Percentiles rank a stretch among this genome's conserved stretches.
These are phyloP conservation scores for Berberis vulgaris DNA, from an alignment of 164 flowering plant species.

Conservation along the genomic window DNA sequence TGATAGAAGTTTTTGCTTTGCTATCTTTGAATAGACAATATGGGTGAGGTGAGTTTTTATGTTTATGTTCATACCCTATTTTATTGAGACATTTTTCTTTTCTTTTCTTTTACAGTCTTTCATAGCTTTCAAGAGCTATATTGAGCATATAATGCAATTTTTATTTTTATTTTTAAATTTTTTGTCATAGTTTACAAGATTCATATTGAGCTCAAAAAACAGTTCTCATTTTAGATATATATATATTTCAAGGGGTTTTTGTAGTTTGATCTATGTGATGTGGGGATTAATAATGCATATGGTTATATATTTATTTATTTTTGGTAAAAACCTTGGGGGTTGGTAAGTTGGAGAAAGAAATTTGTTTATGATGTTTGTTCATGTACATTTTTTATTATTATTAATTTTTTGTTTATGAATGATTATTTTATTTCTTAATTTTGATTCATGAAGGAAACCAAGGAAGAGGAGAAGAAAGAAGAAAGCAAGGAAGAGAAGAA, in stretches of 20 bases:
- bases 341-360: neutral
- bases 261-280: too few relatives aligned
- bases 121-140: neutral
- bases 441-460: constrained; percentile 1
- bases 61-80: neutral
- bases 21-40: neutral
- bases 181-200: too few relatives aligned
- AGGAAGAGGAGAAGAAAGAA: constrained; percentile 22
- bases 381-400: neutral
- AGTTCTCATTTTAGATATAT: too few relatives aligned
- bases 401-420: neutral
- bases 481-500: constrained; percentile 14
- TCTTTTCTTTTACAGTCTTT: neutral
- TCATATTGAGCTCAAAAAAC: too few relatives aligned
- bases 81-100: neutral
- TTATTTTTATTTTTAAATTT: too few relatives aligned
- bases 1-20: too few relatives aligned
- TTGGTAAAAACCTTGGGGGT: neutral
- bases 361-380: neutral
- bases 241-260: too few relatives aligned
- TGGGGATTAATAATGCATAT: too few relatives aligned
- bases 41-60: constrained; percentile 8
- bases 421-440: neutral
- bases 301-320: too few relatives aligned
- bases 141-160: too few relatives aligned